Evolutionary conservation across 441 rosid genomes (phyloP), one percentile per base, ranked within the genome.

Genomic region (Melastoma candidum): DNA sequence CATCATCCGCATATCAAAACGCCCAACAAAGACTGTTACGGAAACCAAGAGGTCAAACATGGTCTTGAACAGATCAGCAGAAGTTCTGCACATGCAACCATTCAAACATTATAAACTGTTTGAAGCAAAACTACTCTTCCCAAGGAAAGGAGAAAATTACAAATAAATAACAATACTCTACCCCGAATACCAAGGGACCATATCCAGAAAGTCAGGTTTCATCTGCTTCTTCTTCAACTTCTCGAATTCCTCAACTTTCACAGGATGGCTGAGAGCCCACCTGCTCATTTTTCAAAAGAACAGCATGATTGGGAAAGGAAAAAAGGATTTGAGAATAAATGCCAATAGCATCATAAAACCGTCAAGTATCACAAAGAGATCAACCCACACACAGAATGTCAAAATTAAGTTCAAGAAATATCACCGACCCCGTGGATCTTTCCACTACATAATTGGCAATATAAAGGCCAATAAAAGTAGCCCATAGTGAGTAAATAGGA

Each of bases 161-260:
- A 44, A 22, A 24, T 46, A 70, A 53, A 7, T 47, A 47, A 26
- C 10, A 56, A 54, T 60, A 58, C 51, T 52, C 14, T 82, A 94
- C 99, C 99, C 99, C 53, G 99, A 94, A 74, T 94, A 94, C 99
- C 99, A 94, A 63, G 99, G 99, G 73, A 94, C 99, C 99, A 94
- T 94, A 61, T 90, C 99, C 76, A 94, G 68, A 71, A 94, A 94
- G 69, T 87, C 82, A 48, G 99, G 99, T 74, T 80, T 94, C 87
- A 83, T 63, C 66, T 94, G 99, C 75, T 74, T 75, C 70, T 72
- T 70, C 87, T 89, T 94, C 68, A 66, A 63, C 68, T 89, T 85
- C 68, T 89, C 89, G 53, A 70, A 70, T 65, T 87, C 96, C 65
- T 85, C 82, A 39, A 89, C 87, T 9, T 97, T 74, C 56, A 84